phyloP scores from a whole-genome alignment of 1,139 yeast genomes.

The Protomyces inundatus region DNA sequence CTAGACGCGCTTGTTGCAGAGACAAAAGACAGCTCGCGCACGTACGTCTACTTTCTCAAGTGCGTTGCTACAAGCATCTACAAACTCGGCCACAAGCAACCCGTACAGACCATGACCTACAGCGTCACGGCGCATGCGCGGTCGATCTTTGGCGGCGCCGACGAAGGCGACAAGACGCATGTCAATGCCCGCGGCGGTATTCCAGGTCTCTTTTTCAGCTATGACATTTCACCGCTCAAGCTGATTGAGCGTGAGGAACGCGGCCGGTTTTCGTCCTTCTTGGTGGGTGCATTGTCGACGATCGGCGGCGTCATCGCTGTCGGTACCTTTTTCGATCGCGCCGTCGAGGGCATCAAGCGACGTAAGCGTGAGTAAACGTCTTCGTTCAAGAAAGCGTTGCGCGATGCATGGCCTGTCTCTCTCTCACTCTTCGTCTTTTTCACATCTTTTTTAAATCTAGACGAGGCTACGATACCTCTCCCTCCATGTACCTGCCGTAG shows the following conservation, averaged over 20 bases:
- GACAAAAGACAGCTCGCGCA: constrained; percentile 48
- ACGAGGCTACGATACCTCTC: too few species aligned
- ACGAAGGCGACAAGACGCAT: constrained; percentile 84
- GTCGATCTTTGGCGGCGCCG: constrained; percentile 78
- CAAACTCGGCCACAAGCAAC: constrained; percentile 46
- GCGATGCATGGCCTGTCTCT: too few species aligned
- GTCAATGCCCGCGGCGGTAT: constrained; percentile 79
- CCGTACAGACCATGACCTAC: constrained; percentile 82
- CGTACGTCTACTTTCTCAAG: constrained; percentile 72
- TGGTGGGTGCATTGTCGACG: constrained; percentile 79
- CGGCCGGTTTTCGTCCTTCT: constrained; percentile 69
- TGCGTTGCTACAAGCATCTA: constrained; percentile 88
- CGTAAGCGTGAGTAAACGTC: not conserved
- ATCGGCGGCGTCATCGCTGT: constrained; percentile 92
- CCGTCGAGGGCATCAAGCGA: constrained; percentile 55
- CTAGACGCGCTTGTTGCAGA: constrained; percentile 52
- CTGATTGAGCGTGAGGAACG: constrained; percentile 79
- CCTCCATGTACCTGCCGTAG: too few species aligned
- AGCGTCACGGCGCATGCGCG: constrained; percentile 87
- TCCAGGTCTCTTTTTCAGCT: constrained; percentile 81
- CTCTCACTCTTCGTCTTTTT: too few species aligned
- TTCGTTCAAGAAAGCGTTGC: too few species aligned
- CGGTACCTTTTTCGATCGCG: constrained; percentile 79
- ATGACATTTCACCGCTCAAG: constrained; percentile 89
- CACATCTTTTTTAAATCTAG: too few species aligned